Evolutionary conservation across 495 filamentous ascomycete species (phyloP).

Genomic region (Talaromyces nanjingensis): DNA sequence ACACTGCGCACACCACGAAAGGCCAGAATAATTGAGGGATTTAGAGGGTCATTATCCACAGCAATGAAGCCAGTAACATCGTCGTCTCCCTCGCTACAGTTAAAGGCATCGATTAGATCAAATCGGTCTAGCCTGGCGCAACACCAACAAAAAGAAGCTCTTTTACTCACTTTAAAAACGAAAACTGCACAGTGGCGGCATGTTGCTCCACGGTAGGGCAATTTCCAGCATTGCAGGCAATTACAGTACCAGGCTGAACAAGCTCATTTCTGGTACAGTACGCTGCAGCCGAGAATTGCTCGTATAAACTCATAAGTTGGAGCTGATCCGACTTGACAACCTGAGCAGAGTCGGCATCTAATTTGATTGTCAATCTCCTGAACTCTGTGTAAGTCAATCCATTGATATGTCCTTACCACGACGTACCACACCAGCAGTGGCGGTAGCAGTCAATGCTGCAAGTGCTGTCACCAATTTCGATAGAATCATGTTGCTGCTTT

Average conservation of each 20-base stretch:
- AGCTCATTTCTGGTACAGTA: slow-evolving; percentile 56
- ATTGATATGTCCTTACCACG: not conserved
- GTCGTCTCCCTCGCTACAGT: slow-evolving; percentile 25
- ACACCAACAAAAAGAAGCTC: not conserved
- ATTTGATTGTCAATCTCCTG: not conserved
- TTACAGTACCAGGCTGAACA: slow-evolving; percentile 26
- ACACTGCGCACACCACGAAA: slow-evolving; percentile 61
- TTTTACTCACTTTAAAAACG: slow-evolving; percentile 54
- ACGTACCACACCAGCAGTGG: not conserved
- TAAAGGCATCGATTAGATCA: slow-evolving; percentile 30
- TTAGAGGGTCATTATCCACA: slow-evolving; percentile 40
- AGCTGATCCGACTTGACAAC: not conserved
- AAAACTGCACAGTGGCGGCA: slow-evolving; percentile 45
- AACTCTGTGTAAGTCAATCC: not conserved
- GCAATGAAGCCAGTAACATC: slow-evolving; percentile 67
- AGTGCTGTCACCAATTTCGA: not conserved
- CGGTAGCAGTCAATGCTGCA: not conserved
- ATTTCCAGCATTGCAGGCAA: slow-evolving; percentile 50
- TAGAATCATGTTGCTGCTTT: not conserved
- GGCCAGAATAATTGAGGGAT: slow-evolving; percentile 46
- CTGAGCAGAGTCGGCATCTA: not conserved
- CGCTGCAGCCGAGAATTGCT: slow-evolving; percentile 62
- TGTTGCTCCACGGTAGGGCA: slow-evolving; percentile 54
- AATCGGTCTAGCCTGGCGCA: slow-evolving; percentile 8
- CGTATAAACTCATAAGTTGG: slow-evolving; percentile 47